Base-by-base conservation (phyloP, 352 stramenopile species). In the Pythium phragmiticola region DNA sequence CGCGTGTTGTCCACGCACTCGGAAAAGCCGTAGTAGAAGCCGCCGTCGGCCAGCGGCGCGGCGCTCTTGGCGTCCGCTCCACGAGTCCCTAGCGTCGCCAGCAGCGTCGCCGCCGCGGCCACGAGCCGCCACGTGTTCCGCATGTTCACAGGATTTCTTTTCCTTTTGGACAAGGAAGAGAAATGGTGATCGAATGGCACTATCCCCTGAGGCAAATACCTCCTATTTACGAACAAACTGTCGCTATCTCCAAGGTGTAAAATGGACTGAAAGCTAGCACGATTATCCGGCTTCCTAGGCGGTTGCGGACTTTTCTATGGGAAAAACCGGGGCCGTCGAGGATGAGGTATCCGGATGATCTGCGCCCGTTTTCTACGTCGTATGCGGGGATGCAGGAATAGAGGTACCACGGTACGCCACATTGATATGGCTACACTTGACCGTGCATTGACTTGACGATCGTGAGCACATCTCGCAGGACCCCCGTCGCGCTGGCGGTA, bases 1-100 rank as follows among this genome's bases (percentile, higher is more conserved):
- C 82, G 85, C 69, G 78, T 60, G 63, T 90, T 80, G 58, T 90
- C 75, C n/a, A 90, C 77, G 64, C 83, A 94, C 66, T 92, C 83
- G 63, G 82, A 83, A 55, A 91, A 94, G 66, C 83, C 85, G 53
- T 92, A 94, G 46, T 65, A 67, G 56, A 87, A 83, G 36, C 45
- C 65, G 54, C 43, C 59, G 50, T 57, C 56, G 8, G 37, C 37
- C 3, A 36, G 37, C 14, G 52, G 23, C 19, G 37, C 36, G 52
- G 48, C 52, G 8, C 5, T 23, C n/a, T 16, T 7, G 17, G 12
- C 33, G 30, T 13, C 34, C 1, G 36, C 37, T 36, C 47, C 23
- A 21, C 16, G 17, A 4, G 36, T 33, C 45, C 14, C 8, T n/a
- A 43, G 26, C 14, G 16, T 7, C 45, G 57, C 58, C 8, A 21